Percentiles rank a stretch among this genome's conserved stretches.
These are phyloP conservation scores for Nymphaea colorata DNA, from an alignment of 164 flowering plant species.

Conservation along the genomic window DNA sequence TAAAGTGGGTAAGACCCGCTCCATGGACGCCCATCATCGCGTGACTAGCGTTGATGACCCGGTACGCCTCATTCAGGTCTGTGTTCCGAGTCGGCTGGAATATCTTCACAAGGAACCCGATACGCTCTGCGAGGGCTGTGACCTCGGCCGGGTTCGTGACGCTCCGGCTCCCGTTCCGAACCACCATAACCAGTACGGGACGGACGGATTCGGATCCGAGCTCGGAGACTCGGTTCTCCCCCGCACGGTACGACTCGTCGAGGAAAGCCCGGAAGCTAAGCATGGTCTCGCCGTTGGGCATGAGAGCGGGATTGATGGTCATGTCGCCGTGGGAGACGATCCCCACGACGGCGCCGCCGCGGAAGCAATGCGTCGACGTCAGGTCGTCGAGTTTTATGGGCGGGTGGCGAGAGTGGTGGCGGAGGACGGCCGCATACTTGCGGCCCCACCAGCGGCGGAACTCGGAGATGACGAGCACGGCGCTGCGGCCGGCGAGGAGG, in stretches of 20 bases:
- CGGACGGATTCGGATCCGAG: neutral
- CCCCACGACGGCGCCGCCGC: slow-evolving; percentile 13
- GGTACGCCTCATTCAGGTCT: slow-evolving; percentile 16
- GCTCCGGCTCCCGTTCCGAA: slow-evolving; percentile 17
- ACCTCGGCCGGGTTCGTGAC: slow-evolving; percentile 24
- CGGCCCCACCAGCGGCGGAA: slow-evolving; percentile 35
- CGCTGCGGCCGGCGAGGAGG: slow-evolving; percentile 5
- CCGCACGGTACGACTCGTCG: neutral
- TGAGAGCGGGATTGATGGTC: slow-evolving; percentile 2
- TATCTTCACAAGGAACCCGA: slow-evolving; percentile 35
- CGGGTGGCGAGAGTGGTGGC: slow-evolving; percentile 23
- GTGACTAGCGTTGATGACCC: slow-evolving; percentile 30
- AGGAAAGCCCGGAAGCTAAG: slow-evolving; percentile 4
- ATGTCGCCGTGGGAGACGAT: slow-evolving; percentile 5
- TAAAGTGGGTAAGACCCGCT: slow-evolving; percentile 27
- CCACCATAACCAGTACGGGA: slow-evolving; percentile 28
- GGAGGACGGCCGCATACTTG: slow-evolving; percentile 29
- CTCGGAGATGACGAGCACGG: slow-evolving; percentile 20
- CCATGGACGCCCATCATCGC: slow-evolving; percentile 44
- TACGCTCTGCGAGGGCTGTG: slow-evolving; percentile 11
- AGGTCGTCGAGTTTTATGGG: slow-evolving; percentile 25
- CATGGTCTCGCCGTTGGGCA: slow-evolving; percentile 5
- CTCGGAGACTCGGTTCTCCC: neutral
- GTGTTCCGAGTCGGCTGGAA: slow-evolving; percentile 25
- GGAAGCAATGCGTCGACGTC: slow-evolving; percentile 35